Evolutionary conservation across 345 rosid genomes (phyloP).

Genomic region (Arabidopsis suecica): DNA sequence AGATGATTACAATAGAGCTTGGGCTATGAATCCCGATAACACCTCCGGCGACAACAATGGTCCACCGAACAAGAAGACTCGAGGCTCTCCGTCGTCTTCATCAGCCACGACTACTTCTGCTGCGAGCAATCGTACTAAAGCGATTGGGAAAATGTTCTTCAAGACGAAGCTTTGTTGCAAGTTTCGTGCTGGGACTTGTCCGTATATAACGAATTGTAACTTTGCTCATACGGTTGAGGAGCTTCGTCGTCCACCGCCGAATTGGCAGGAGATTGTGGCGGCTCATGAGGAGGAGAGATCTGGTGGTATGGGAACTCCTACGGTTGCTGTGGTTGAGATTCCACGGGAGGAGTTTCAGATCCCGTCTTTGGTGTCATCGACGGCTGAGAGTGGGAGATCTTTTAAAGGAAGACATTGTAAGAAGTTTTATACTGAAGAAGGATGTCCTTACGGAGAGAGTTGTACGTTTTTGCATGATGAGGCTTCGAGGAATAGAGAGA

Average conservation of each 20-base stretch:
- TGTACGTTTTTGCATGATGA: slow-evolving; percentile 94
- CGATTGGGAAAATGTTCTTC: slow-evolving; percentile 78
- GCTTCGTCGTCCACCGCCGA: slow-evolving; percentile 88
- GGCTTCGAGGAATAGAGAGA: slow-evolving; percentile 91
- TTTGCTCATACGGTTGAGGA: slow-evolving; percentile 93
- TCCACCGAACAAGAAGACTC: slow-evolving; percentile 72
- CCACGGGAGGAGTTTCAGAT: slow-evolving; percentile 87
- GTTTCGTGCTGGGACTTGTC: slow-evolving; percentile 66
- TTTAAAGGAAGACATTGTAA: slow-evolving; percentile 92
- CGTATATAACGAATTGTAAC: slow-evolving; percentile 86
- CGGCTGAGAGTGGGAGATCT: slow-evolving; percentile 54
- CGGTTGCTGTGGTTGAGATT: slow-evolving; percentile 33
- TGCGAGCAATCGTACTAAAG: slow-evolving; percentile 48
- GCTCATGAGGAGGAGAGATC: slow-evolving; percentile 49
- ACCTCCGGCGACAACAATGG: slow-evolving; percentile 44
- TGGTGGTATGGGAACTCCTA: slow-evolving; percentile 29
- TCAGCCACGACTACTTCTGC: slow-evolving; percentile 48
- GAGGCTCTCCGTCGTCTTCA: slow-evolving; percentile 57
- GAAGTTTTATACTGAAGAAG: slow-evolving; percentile 95
- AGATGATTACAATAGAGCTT: slow-evolving; percentile 75
- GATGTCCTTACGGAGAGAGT: slow-evolving; percentile 93
- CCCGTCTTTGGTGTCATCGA: slow-evolving; percentile 61
- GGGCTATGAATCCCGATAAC: slow-evolving; percentile 53
- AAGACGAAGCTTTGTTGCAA: slow-evolving; percentile 88
- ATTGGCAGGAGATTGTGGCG: slow-evolving; percentile 90